These are phyloP conservation scores for Crithidia thermophila DNA, from an alignment of 208 protist species.

Conservation along the genomic window DNA sequence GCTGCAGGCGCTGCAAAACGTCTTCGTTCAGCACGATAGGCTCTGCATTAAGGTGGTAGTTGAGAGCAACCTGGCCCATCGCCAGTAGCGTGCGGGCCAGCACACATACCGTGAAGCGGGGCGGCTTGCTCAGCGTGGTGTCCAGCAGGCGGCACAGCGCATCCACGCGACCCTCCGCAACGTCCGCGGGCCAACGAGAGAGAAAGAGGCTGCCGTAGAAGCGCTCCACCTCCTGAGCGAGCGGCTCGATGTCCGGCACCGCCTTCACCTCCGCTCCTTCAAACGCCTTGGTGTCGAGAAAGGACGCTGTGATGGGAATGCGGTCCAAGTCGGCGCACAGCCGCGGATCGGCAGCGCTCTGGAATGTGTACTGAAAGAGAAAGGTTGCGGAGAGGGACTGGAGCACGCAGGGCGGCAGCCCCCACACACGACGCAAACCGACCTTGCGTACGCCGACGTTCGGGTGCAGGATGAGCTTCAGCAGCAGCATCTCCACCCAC, in stretches of 20 bases:
- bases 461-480: constrained; percentile 81
- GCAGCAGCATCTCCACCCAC: constrained; percentile 82
- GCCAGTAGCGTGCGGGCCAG: constrained; percentile 59
- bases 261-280: constrained; percentile 63
- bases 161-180: constrained; percentile 28
- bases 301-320: constrained; percentile 46
- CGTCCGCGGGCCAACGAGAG: constrained; percentile 2
- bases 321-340: constrained; percentile 84
- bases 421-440: constrained; percentile 64
- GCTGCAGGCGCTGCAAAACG: constrained; percentile 35
- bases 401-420: constrained; percentile 47
- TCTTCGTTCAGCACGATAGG: constrained; percentile 37
- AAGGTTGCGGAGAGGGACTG: constrained; percentile 54
- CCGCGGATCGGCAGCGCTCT: constrained; percentile 57
- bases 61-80: constrained; percentile 40
- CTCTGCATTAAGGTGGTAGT: constrained; percentile 16
- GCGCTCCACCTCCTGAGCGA: constrained; percentile 66
- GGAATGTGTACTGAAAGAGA: constrained; percentile 61
- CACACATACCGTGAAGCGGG: constrained; percentile 61
- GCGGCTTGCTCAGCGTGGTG: constrained; percentile 38
- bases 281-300: constrained; percentile 70
- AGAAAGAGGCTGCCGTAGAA: constrained; percentile 74
- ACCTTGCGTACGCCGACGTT: constrained; percentile 82
- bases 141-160: constrained; percentile 48
- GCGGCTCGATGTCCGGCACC: constrained; percentile 43